phyloP scores from a whole-genome alignment of 1,284 basidiomycete genomes.

The Ceratobasidium theobromae region DNA sequence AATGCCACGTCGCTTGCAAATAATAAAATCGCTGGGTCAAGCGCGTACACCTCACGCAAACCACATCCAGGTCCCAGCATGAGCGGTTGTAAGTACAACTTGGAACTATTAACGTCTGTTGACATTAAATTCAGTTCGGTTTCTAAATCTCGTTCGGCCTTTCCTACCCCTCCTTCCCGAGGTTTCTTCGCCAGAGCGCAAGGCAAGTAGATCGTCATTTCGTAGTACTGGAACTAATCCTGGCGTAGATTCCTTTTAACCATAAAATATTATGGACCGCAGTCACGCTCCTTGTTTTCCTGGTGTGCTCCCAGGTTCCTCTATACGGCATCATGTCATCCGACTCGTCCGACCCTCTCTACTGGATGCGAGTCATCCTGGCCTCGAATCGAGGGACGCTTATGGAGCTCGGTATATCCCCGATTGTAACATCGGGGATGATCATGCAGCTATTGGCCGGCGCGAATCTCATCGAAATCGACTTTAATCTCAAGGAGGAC shows the following conservation, averaged over 20 bases:
- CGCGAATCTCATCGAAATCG: conserved; percentile 96
- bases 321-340: conserved; percentile 98
- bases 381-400: conserved; percentile 98
- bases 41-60: conserved; percentile 26
- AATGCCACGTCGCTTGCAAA: conserved; percentile 33
- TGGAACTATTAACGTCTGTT: conserved; percentile 1
- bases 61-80: conserved; percentile 36
- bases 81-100: conserved; percentile 39
- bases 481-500: conserved; percentile 97
- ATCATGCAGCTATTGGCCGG: conserved; percentile 99
- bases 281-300: conserved; percentile 95
- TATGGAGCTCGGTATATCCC: conserved; percentile 98
- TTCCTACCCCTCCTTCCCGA: conserved; percentile 93
- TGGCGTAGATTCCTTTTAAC: conserved; percentile 82
- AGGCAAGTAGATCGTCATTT: conserved; percentile 53
- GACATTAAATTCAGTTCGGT: conserved; percentile 66
- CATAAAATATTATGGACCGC: conserved; percentile 97
- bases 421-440: conserved; percentile 98
- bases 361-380: conserved; percentile 99
- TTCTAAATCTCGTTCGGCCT: conserved; percentile 93
- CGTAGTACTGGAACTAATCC: conserved; percentile 36
- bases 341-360: conserved; percentile 95
- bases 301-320: conserved; percentile 96
- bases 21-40: conserved; percentile 28
- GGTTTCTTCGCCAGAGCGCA: conserved; percentile 94